These are phyloP conservation scores for Pyrus pyrifolia DNA, from an alignment of 306 rosid species.

Conservation along the genomic window DNA sequence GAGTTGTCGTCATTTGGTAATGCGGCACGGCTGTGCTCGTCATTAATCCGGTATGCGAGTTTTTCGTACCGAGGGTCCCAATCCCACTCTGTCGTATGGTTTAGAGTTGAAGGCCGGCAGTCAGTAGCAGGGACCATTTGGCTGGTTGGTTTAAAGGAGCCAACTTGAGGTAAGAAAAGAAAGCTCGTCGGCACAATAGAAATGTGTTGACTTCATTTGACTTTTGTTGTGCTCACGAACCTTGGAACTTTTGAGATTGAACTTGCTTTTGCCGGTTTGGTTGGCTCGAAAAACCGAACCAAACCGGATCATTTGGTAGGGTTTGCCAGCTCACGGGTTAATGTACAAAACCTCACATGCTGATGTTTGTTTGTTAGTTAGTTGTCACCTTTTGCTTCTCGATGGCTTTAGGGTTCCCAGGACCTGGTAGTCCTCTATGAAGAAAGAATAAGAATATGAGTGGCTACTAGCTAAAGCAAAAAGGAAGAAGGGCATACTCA, in stretches of 20 bases:
- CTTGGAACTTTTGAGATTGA: background rate
- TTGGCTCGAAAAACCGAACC: background rate
- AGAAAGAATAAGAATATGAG: conserved; percentile 18
- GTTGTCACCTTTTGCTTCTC: background rate
- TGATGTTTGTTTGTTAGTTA: background rate
- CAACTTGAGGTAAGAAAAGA: background rate
- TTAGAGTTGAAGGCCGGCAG: background rate
- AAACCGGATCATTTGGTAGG: background rate
- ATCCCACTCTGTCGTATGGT: background rate
- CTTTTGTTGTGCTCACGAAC: background rate
- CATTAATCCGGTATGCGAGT: background rate
- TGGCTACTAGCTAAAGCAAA: conserved; percentile 33
- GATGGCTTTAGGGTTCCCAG: background rate
- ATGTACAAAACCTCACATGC: background rate
- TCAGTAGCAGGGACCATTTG: conserved; percentile 16
- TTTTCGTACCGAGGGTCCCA: background rate
- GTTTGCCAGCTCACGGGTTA: background rate
- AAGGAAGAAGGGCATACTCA: conserved; percentile 7
- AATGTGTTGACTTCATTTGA: background rate
- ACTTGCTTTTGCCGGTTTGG: background rate
- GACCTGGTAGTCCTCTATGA: background rate
- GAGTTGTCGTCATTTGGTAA: background rate
- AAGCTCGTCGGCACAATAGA: background rate
- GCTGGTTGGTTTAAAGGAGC: conserved; percentile 19
- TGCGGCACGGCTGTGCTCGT: conserved; percentile 16